Evolutionary conservation across 1,284 basidiomycete species (phyloP).

Genomic region (Cutaneotrichosporon cavernicola): DNA sequence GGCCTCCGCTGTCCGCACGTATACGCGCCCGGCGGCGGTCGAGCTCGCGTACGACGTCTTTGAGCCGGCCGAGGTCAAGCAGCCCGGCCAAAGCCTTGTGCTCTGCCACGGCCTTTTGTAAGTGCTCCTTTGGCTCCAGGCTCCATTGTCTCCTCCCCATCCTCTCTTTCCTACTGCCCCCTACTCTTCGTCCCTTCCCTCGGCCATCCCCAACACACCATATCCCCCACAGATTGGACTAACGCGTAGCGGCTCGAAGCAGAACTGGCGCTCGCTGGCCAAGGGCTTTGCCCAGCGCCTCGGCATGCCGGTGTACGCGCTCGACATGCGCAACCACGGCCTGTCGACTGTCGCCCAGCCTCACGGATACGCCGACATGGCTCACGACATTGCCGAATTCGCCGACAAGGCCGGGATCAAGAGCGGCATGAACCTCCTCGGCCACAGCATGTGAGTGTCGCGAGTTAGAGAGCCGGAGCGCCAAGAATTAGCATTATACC

Average conservation of each 20-base stretch:
- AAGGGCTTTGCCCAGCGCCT: constrained; percentile 55
- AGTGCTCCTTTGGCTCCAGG: constrained; percentile 14
- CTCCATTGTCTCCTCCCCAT: neutral
- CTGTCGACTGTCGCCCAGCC: constrained; percentile 56
- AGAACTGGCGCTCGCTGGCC: constrained; percentile 60
- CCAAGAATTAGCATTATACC: neutral
- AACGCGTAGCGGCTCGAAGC: constrained; percentile 56
- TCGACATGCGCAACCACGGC: constrained; percentile 61
- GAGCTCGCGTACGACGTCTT: constrained; percentile 48
- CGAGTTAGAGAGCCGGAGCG: neutral
- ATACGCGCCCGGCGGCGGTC: constrained; percentile 24
- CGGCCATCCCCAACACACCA: too few relatives aligned
- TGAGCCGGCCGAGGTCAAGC: constrained; percentile 22
- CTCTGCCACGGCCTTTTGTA: constrained; percentile 57
- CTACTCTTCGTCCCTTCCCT: neutral
- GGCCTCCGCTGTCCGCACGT: constrained; percentile 1
- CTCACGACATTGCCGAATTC: constrained; percentile 54
- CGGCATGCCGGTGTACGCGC: constrained; percentile 56
- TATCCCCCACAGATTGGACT: neutral
- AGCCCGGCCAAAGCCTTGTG: constrained; percentile 50
- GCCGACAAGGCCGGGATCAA: constrained; percentile 50
- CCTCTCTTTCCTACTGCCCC: too few relatives aligned
- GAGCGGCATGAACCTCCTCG: constrained; percentile 55
- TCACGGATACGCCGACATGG: constrained; percentile 55
- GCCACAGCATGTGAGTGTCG: constrained; percentile 57